Evolutionary conservation across 345 rosid genomes (phyloP), one percentile per base, ranked within the genome.

Genomic region (Alliaria petiolata): DNA sequence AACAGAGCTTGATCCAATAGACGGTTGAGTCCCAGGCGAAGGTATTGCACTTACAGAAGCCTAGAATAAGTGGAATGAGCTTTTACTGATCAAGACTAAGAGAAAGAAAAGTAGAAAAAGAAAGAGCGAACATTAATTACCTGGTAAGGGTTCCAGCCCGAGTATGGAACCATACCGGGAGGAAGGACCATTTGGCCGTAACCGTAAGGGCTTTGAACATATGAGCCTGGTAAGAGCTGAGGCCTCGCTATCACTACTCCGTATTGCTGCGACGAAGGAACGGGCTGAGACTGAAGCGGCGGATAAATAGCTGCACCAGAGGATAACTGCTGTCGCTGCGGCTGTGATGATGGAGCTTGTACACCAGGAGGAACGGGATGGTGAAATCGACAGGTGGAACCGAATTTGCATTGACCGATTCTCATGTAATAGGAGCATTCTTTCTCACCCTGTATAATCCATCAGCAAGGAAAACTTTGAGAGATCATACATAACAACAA

Each of bases 391-490:
- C 98, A 92, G 0, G 96, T 87, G 7, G 80, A 65, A 42, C 92
- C 96, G 66, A 92, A 95, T 71, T 95, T 95, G 79, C 99, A 95
- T 30, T 85, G 91, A 71, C 96, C 91, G 0, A 95, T 95, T 82
- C 90, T 89, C 81, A 87, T 65, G 79, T 87, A 95, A 66, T 90
- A 92, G 40, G 92, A 81, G 72, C 99, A 95, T 67, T 90, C 97
- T 74, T 83, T 91, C 64, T 87, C 96, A 43, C 95, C 96, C 99
- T 95, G 90, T 82, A 26, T 5, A 58, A 74, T 34, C 43, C 52
- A 62, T 70, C 6, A 74, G 9, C 17, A 43, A 46, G n/a, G 15
- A 22, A 58, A 33, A 28, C 38, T 58, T 33, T 70, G 36, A 70
- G 62, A 57, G 55, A 65, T 43, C 56, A 34, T 49, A 20, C 62